Evolutionary conservation across 768 basidiomycete species (phyloP).

Genomic region (Roridomyces roridus): DNA sequence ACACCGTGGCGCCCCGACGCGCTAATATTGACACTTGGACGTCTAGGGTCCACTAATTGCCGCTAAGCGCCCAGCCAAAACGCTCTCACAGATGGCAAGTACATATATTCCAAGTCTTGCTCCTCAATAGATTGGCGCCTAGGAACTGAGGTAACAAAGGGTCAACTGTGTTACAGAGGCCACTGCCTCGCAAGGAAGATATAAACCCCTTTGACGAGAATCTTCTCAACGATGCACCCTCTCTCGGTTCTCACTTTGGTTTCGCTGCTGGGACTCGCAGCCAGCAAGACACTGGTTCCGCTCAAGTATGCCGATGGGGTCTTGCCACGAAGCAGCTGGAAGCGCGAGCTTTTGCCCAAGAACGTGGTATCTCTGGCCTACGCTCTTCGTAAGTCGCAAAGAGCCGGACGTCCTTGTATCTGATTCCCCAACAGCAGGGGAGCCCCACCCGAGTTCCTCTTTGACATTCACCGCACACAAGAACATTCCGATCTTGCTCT

Average conservation of each 20-base stretch:
- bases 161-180: too few species aligned
- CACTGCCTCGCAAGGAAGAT: too few species aligned
- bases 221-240: background rate
- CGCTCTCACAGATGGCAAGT: too few species aligned
- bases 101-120: too few species aligned
- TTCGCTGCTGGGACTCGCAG: background rate
- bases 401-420: background rate
- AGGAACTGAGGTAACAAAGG: too few species aligned
- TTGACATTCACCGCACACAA: slow-evolving; percentile 10
- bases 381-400: background rate
- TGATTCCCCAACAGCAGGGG: background rate
- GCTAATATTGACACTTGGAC: too few species aligned
- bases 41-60: too few species aligned
- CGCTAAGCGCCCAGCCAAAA: too few species aligned
- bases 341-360: slow-evolving; percentile 6
- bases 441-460: background rate
- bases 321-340: slow-evolving; percentile 9
- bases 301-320: background rate
- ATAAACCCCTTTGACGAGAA: too few species aligned
- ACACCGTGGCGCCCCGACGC: too few species aligned
- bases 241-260: background rate
- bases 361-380: slow-evolving; percentile 9
- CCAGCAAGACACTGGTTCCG: slow-evolving; percentile 5
- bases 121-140: too few species aligned
- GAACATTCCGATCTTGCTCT: slow-evolving; percentile 5